A percentile compares a stretch with the other conserved stretches of the same genome.
phyloP scores from a whole-genome alignment of 179 eudicot species.

The Corrigiola litoralis region DNA sequence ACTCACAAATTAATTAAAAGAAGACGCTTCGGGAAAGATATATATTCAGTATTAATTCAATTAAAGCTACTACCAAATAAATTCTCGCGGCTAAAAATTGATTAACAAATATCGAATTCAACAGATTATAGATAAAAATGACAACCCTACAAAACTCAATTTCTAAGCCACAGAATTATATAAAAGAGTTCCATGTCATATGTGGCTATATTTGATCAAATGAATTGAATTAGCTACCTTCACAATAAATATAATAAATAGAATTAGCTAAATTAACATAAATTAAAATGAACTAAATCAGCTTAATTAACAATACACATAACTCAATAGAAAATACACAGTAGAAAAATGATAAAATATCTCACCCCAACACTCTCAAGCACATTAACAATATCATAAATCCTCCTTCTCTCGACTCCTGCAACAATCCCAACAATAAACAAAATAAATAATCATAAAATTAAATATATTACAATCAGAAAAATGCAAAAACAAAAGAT shows the following conservation, averaged over 20 bases:
- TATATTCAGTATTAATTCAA: too few relatives aligned
- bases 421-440: slow-evolving; percentile 6
- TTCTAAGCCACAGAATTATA: background rate
- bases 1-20: too few relatives aligned
- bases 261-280: too few relatives aligned
- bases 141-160: background rate
- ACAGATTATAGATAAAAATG: background rate
- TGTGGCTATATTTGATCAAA: too few relatives aligned
- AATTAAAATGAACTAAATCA: background rate
- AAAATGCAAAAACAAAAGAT: background rate
- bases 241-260: too few relatives aligned
- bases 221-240: too few relatives aligned
- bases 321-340: background rate
- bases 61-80: too few relatives aligned
- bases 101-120: too few relatives aligned
- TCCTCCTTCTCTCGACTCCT: slow-evolving; percentile 99
- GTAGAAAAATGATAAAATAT: slow-evolving; percentile 10
- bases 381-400: slow-evolving; percentile 95
- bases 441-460: background rate
- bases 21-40: too few relatives aligned
- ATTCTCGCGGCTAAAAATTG: too few relatives aligned
- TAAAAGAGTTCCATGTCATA: too few relatives aligned
- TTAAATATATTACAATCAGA: background rate
- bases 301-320: background rate
- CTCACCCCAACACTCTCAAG: slow-evolving; percentile 93